phyloP scores from a whole-genome alignment of 208 protist genomes.

The Leishmania turanica region DNA sequence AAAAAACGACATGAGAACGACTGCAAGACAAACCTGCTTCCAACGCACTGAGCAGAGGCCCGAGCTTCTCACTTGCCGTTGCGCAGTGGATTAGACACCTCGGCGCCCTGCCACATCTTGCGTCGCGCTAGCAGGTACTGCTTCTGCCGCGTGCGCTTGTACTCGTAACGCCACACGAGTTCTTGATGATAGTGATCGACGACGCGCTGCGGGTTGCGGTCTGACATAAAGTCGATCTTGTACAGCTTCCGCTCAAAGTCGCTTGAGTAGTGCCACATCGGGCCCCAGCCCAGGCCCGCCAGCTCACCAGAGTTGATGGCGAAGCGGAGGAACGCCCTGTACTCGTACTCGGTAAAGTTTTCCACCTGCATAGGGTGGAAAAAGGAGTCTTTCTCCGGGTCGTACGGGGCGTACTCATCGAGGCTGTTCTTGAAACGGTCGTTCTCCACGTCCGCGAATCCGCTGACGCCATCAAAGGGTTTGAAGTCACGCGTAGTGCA shows the following conservation, averaged over 20 bases:
- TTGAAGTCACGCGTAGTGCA: constrained; percentile 92
- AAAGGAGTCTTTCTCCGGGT: constrained; percentile 88
- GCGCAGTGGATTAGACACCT: not conserved
- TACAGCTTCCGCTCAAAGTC: constrained; percentile 93
- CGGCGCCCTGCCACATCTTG: constrained; percentile 26
- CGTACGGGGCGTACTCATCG: constrained; percentile 91
- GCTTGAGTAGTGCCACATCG: constrained; percentile 91
- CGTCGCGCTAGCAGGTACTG: constrained; percentile 83
- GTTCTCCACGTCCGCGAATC: constrained; percentile 82
- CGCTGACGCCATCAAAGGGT: constrained; percentile 87
- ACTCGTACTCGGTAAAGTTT: constrained; percentile 93
- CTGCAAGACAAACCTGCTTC: not conserved
- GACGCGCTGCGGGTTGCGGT: constrained; percentile 88
- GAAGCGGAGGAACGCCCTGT: constrained; percentile 86
- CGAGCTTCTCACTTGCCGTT: constrained; percentile 1
- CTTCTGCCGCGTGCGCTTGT: constrained; percentile 88
- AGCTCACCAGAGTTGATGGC: constrained; percentile 91
- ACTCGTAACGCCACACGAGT: constrained; percentile 91
- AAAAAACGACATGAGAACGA: not conserved
- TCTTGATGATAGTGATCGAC: constrained; percentile 94
- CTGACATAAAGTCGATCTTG: constrained; percentile 93
- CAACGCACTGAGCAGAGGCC: not conserved
- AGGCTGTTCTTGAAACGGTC: constrained; percentile 79
- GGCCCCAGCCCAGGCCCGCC: constrained; percentile 91
- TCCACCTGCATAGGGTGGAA: constrained; percentile 87